Base-by-base conservation (phyloP, 805 yeast genomes). In the Monosporozyma siamensis region DNA sequence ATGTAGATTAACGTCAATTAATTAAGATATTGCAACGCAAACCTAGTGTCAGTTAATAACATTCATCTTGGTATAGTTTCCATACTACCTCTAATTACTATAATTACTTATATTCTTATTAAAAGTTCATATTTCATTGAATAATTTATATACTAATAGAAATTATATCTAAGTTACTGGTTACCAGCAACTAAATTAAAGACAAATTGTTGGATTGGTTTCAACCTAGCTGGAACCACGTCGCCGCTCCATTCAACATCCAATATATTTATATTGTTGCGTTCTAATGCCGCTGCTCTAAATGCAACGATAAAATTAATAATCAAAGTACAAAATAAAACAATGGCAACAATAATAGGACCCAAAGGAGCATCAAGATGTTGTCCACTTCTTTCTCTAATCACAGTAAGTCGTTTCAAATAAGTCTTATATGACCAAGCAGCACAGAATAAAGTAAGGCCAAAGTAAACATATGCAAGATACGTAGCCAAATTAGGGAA, bases 321-420 rank as follows among this genome's bases (percentile, higher is more conserved):
- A 8, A 73, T 56, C 52, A 90, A 69, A 4, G 90, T 82, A 37
- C 74, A 52, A 6, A 82, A 63, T 45, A 90, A 72, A 10, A 85
- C 88, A 21, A 69, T 46, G 4, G 92, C 85, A 34, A 92, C 72
- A 12, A 89, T 68, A 40, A 92, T 58, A 0, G 98, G 98, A 10
- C 98, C 98, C 44, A 83, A 56, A 41, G 94, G 80, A 38, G 86
- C 89, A 66, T 90, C 97, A 53, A 90, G 70, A 63, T 89, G 97
- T 53, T 74, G 75, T 40, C 90, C 94, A 22, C 88, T 82, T 63
- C 97, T 78, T 60, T 78, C 80, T 59, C 72, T 76, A 59, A 90
- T 92, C 43, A 81, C 72, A 26, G 70, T 71, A 50, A 89, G 68
- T 59, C 98, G 76, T 50, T 69, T 71, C 58, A 77, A 65, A 65